Percentiles rank a stretch among this genome's conserved stretches.
Conservation (phyloP, 2,329 filamentous ascomycete species). For the Diaporthe batatas region DNA sequence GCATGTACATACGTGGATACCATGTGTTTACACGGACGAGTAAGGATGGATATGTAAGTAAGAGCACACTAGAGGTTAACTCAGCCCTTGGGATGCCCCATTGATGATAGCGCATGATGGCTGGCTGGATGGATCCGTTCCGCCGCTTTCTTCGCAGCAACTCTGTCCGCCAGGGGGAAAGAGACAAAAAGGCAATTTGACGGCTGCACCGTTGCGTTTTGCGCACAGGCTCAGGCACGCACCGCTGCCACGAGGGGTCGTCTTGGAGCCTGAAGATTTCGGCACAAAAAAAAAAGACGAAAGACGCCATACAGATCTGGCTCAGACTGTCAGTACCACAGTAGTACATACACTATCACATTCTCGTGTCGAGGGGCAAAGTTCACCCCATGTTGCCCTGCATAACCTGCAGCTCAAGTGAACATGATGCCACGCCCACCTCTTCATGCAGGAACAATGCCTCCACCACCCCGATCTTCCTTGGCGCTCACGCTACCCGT, state of each 20-base stretch:
- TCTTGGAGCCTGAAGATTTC: neutral
- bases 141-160: neutral
- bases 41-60: neutral
- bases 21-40: neutral
- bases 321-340: neutral
- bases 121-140: neutral
- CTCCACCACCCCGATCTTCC: neutral
- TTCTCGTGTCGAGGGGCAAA: constrained; percentile 2
- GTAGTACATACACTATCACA: neutral
- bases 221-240: constrained; percentile 8
- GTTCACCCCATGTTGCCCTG: constrained; percentile 17
- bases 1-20: neutral
- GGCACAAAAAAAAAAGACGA: too few relatives aligned
- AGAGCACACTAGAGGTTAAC: neutral
- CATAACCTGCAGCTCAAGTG: constrained; percentile 7
- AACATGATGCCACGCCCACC: constrained; percentile 6
- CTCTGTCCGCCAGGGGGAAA: neutral
- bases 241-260: neutral
- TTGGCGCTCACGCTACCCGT: neutral
- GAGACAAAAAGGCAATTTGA: constrained; percentile 27
- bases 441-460: constrained; percentile 31
- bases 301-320: neutral
- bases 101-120: constrained; percentile 24
- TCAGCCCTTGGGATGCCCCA: neutral
- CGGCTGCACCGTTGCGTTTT: constrained; percentile 10